Evolutionary conservation across 768 basidiomycete genomes (phyloP).

Genomic region (Nidularia pulvinata): DNA sequence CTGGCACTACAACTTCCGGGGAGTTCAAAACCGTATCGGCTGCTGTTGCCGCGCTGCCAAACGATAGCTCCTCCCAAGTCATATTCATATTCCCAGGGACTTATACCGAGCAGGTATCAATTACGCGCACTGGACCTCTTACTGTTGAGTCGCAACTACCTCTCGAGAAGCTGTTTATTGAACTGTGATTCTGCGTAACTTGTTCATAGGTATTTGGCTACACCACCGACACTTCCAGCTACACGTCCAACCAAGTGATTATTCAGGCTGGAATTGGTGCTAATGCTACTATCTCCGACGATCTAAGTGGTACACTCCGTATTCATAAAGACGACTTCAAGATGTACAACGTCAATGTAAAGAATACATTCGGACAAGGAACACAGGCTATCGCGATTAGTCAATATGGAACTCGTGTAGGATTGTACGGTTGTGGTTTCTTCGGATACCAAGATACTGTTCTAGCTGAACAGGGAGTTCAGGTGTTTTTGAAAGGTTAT

Average conservation of each 20-base stretch:
- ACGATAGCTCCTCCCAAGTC: constrained; percentile 30
- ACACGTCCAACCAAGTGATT: constrained; percentile 26
- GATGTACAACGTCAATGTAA: constrained; percentile 47
- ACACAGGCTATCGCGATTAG: constrained; percentile 46
- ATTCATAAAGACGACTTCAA: constrained; percentile 42
- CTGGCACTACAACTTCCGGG: constrained; percentile 32
- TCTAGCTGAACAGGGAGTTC: constrained; percentile 40
- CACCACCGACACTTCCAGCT: constrained; percentile 25
- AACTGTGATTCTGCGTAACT: not conserved
- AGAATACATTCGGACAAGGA: constrained; percentile 39
- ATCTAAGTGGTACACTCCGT: constrained; percentile 39
- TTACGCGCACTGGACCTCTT: constrained; percentile 41
- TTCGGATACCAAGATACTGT: constrained; percentile 47
- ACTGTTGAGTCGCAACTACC: constrained; percentile 21
- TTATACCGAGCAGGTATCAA: constrained; percentile 42
- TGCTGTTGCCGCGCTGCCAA: constrained; percentile 39
- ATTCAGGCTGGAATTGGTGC: constrained; percentile 22
- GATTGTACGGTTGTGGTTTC: constrained; percentile 41
- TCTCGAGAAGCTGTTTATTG: not conserved
- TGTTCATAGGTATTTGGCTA: constrained; percentile 7
- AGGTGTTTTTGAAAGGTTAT: constrained; percentile 42
- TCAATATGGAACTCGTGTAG: constrained; percentile 41
- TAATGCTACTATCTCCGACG: constrained; percentile 16
- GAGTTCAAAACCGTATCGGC: constrained; percentile 37
- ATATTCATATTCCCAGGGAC: constrained; percentile 51